Percentiles rank a stretch among this genome's conserved stretches.
Evolutionary conservation across 2,329 filamentous ascomycete species (phyloP).

Genomic region (Apiospora sp.): DNA sequence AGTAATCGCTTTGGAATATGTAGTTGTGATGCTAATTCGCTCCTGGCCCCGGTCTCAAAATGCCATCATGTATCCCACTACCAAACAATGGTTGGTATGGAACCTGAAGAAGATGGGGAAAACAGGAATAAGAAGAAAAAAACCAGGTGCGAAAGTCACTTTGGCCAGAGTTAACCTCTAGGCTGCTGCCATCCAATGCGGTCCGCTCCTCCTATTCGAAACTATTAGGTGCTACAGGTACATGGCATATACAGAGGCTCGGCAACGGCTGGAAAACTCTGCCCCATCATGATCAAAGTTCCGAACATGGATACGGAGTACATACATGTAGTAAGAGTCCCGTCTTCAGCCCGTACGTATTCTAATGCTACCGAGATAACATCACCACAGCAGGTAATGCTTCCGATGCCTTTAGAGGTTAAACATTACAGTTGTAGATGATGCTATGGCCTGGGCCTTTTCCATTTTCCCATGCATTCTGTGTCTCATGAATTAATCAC

Average conservation of each 20-base stretch:
- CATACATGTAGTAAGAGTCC: too few species aligned
- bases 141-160: background rate
- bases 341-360: background rate
- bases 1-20: background rate
- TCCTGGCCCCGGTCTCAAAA: background rate
- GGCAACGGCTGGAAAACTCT: background rate
- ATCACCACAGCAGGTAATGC: too few species aligned
- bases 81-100: background rate
- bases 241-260: background rate
- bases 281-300: background rate
- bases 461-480: too few species aligned
- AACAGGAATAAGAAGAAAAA: background rate
- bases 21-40: background rate
- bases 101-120: background rate
- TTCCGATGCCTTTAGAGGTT: too few species aligned
- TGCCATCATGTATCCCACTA: background rate
- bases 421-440: too few species aligned
- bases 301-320: too few species aligned
- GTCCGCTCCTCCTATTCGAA: background rate
- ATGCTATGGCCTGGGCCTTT: too few species aligned
- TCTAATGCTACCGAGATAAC: too few species aligned
- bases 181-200: constrained; percentile 7
- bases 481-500: too few species aligned
- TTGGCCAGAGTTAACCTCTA: background rate
- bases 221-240: background rate